A percentile compares a stretch with the other conserved stretches of the same genome.
Conservation (phyloP, 345 rosid genomes). For the Kernera saxatilis region DNA sequence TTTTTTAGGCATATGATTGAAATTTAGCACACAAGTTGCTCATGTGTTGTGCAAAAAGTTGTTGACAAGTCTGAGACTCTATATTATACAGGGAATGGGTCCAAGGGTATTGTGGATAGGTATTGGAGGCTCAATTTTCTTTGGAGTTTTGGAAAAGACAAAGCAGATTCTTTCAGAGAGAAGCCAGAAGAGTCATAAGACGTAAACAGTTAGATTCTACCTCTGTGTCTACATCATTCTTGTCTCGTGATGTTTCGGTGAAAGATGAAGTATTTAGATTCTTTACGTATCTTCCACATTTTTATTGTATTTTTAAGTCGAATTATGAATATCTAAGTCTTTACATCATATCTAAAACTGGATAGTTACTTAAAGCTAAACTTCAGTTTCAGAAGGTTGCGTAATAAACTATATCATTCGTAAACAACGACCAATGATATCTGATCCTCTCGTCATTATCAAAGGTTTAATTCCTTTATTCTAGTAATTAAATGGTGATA, state of each 20-base stretch:
- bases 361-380: background rate
- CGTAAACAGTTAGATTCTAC: conserved; percentile 1
- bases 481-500: too few relatives aligned
- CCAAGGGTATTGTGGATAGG: conserved; percentile 80
- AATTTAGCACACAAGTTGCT: background rate
- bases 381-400: background rate
- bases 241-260: background rate
- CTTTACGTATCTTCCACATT: conserved; percentile 5
- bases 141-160: conserved; percentile 60
- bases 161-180: conserved; percentile 50
- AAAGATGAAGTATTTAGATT: background rate
- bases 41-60: background rate
- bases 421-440: too few relatives aligned
- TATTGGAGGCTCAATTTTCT: conserved; percentile 70
- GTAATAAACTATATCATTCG: background rate
- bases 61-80: conserved; percentile 3
- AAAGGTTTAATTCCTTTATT: too few relatives aligned
- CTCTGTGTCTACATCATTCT: conserved; percentile 1
- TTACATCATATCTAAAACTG: background rate
- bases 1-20: background rate
- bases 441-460: too few relatives aligned
- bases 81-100: conserved; percentile 57
- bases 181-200: conserved; percentile 13
- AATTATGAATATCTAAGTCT: background rate
- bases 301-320: background rate